phyloP scores from a whole-genome alignment of 1,284 basidiomycete genomes.

The Leccinum angustisporum region DNA sequence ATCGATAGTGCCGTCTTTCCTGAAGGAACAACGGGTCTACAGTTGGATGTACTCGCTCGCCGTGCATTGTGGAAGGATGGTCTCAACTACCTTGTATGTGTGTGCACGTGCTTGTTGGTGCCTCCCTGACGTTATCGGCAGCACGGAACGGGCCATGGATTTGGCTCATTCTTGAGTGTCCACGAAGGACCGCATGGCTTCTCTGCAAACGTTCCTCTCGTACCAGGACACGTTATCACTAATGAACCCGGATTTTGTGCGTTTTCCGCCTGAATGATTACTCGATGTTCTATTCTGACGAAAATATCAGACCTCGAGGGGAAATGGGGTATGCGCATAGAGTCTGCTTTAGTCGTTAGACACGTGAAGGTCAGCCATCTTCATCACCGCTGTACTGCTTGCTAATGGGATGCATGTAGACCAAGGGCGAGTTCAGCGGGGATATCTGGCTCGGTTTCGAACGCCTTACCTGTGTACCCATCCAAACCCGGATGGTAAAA shows the following conservation, averaged over 20 bases:
- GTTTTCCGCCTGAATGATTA: conserved; percentile 32
- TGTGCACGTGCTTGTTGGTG: conserved; percentile 18
- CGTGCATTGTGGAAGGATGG: conserved; percentile 88
- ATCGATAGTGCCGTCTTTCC: conserved; percentile 90
- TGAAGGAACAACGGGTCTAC: conserved; percentile 77
- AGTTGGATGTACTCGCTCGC: conserved; percentile 84
- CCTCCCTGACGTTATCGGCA: conserved; percentile 32
- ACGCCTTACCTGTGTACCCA: conserved; percentile 88
- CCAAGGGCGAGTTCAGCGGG: conserved; percentile 70
- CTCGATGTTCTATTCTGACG: conserved; percentile 15
- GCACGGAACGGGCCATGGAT: conserved; percentile 85
- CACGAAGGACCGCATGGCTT: conserved; percentile 79
- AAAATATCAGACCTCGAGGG: conserved; percentile 66
- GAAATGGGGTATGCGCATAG: conserved; percentile 88
- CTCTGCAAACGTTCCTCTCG: conserved; percentile 62
- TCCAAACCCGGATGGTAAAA: conserved; percentile 90
- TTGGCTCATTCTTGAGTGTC: conserved; percentile 79
- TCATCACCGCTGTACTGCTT: conserved; percentile 4
- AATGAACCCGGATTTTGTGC: conserved; percentile 85
- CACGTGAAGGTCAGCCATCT: conserved; percentile 50
- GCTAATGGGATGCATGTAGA: conserved; percentile 40
- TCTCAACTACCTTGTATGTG: conserved; percentile 71
- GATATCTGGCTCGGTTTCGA: conserved; percentile 85
- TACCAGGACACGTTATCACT: conserved; percentile 85
- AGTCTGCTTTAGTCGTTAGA: conserved; percentile 76